Conservation (phyloP, 2,329 filamentous ascomycete species). For the Alternaria dauci region DNA sequence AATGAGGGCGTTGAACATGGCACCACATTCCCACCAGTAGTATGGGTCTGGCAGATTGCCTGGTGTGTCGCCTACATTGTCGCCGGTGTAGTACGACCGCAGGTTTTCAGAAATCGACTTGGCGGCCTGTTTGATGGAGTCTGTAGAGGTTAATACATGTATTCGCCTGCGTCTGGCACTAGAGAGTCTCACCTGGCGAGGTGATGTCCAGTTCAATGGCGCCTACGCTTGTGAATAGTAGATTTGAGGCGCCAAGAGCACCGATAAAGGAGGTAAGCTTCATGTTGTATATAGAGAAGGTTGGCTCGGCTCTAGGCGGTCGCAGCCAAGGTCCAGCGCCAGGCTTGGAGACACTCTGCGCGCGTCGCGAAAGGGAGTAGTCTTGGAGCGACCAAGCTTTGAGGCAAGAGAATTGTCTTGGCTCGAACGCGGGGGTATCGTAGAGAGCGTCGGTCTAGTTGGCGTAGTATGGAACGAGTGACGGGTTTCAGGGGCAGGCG, state of each 20-base stretch:
- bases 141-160: constrained; percentile 51
- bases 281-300: constrained; percentile 37
- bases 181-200: constrained; percentile 35
- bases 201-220: constrained; percentile 45
- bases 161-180: neutral
- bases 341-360: constrained; percentile 27
- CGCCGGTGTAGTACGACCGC: constrained; percentile 72
- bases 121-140: constrained; percentile 68
- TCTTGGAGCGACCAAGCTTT: neutral
- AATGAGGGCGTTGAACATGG: constrained; percentile 52
- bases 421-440: constrained; percentile 13
- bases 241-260: constrained; percentile 42
- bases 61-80: constrained; percentile 65
- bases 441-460: constrained; percentile 22
- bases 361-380: constrained; percentile 4
- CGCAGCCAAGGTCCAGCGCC: constrained; percentile 36
- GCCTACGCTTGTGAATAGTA: constrained; percentile 42
- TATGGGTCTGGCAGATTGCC: constrained; percentile 61
- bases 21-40: constrained; percentile 56
- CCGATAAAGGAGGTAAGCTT: constrained; percentile 45
- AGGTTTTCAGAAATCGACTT: constrained; percentile 67
- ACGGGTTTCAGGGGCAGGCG: constrained; percentile 30
- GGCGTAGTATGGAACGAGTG: constrained; percentile 43
- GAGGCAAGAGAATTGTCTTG: neutral
- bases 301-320: constrained; percentile 12